Evolutionary conservation across 345 rosid species (phyloP), one percentile per base, ranked within the genome.

Genomic region (Linum trigynum): DNA sequence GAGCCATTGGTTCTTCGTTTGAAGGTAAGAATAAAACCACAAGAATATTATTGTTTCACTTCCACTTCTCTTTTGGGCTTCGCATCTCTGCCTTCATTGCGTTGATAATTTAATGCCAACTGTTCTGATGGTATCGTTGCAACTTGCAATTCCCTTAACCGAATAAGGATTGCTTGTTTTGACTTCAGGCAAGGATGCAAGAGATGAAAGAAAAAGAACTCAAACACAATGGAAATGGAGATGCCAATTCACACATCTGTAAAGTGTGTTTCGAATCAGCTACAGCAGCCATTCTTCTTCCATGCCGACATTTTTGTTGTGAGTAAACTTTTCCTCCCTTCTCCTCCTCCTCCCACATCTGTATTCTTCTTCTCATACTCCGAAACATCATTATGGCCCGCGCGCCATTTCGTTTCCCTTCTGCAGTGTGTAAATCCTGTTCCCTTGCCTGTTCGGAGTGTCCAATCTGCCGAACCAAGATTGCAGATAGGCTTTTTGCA

Each of bases 301-400:
- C 99, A 59, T 94, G 99, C 72, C 89, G 96, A 62, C 99, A 94
- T 89, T 94, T 94, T 86, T 90, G 97, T 75, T 76, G 97, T 94
- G 80, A 86, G 99, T 81, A 64, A 53, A 39, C 59, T 62, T 32
- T 4, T 6, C 9, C 10, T 43, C 39, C 39, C 32, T 23, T 23
- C 32, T 23, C 32, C 32, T 23, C 32, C 32, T 23, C 32, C 32
- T 23, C 32, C 32, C 32, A 23, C 32, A 23, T 23, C 0, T 23
- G 32, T 23, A 23, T 23, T 23, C 32, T 23, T 23, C 32, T 23
- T 23, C 32, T 23, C 32, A 0, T 23, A 23, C 32, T 23, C 32
- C 32, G 32, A 23, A 23, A 23, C 32, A 23, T 23, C 32, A 23
- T 23, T 23, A 23, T 23, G 32, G 0, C 32, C n/a, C n/a, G n/a